Conservation (phyloP, 441 rosid species). For the Mallotus japonicus region DNA sequence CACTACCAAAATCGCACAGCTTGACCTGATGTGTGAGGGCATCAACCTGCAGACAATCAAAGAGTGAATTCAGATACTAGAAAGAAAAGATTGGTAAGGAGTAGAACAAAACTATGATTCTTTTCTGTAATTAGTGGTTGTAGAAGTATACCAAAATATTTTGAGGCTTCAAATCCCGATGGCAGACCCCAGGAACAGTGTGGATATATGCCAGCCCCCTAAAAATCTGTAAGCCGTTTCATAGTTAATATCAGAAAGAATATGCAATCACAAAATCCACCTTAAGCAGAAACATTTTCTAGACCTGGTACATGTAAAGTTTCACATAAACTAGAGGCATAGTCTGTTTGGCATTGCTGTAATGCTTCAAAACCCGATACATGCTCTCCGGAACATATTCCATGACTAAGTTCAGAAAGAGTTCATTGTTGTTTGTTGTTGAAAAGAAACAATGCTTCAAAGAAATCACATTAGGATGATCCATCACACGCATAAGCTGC, state of each 20-base stretch:
- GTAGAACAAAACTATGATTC: background rate
- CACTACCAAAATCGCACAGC: slow-evolving; percentile 99
- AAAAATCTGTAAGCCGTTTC: slow-evolving; percentile 54
- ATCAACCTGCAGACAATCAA: slow-evolving; percentile 63
- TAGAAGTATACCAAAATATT: slow-evolving; percentile 72
- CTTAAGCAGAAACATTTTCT: background rate
- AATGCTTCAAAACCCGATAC: slow-evolving; percentile 82
- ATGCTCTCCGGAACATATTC: slow-evolving; percentile 96
- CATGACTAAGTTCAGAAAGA: slow-evolving; percentile 93
- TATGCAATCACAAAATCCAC: slow-evolving; percentile 7
- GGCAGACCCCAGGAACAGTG: slow-evolving; percentile 87
- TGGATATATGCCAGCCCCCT: slow-evolving; percentile 96
- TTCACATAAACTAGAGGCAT: slow-evolving; percentile 92
- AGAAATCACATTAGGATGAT: slow-evolving; percentile 89
- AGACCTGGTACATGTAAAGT: slow-evolving; percentile 89
- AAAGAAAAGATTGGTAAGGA: background rate
- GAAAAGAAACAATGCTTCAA: slow-evolving; percentile 99
- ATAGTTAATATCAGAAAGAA: slow-evolving; percentile 22
- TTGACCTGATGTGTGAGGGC: slow-evolving; percentile 98
- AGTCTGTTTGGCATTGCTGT: slow-evolving; percentile 71
- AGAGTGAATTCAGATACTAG: slow-evolving; percentile 10
- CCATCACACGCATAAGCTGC: slow-evolving; percentile 92
- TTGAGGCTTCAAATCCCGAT: slow-evolving; percentile 97
- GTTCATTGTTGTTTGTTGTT: slow-evolving; percentile 82
- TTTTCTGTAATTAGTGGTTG: background rate